These are phyloP conservation scores for Quillaja saponaria DNA, from an alignment of 306 rosid species.

Conservation along the genomic window DNA sequence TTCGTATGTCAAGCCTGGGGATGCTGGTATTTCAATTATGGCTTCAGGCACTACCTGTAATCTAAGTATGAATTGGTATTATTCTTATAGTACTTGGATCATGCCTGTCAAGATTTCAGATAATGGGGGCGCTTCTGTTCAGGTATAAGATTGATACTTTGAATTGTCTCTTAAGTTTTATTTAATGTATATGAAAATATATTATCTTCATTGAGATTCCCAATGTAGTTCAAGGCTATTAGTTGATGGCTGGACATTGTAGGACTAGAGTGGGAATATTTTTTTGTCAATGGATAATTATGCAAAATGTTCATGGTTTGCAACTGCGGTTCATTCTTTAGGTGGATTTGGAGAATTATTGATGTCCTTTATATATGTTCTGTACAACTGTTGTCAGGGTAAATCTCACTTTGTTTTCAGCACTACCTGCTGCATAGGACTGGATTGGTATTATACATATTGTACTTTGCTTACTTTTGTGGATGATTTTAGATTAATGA, in stretches of 20 bases:
- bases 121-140: constrained; percentile 66
- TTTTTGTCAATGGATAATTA: no score
- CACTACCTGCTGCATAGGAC: no score
- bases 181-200: constrained; percentile 2
- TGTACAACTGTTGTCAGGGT: no score
- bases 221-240: background rate
- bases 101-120: constrained; percentile 66
- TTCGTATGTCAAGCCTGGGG: constrained; percentile 60
- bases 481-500: background rate
- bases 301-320: no score
- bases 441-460: background rate
- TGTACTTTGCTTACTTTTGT: background rate
- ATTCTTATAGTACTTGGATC: constrained; percentile 72
- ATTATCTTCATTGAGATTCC: background rate
- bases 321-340: no score
- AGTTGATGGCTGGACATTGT: no score
- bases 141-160: constrained; percentile 44
- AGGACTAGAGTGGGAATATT: no score
- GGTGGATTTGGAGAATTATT: no score
- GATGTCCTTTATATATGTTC: no score
- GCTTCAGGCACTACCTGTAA: constrained; percentile 72
- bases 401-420: no score
- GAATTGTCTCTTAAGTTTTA: background rate
- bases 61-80: constrained; percentile 79
- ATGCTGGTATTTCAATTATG: constrained; percentile 54